phyloP scores from a whole-genome alignment of 805 yeast genomes.

The Metschnikowia borealis region DNA sequence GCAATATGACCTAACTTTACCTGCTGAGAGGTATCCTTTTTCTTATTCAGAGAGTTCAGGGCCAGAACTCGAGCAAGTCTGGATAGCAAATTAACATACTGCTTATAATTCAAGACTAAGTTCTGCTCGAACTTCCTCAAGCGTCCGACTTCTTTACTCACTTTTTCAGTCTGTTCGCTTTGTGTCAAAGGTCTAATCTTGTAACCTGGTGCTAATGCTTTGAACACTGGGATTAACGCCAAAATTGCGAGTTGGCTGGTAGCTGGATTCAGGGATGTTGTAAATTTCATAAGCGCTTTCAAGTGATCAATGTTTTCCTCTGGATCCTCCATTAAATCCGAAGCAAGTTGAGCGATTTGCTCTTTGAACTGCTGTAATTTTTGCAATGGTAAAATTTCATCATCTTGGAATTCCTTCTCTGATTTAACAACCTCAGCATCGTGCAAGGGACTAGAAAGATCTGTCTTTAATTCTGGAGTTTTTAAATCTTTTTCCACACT shows the following conservation, averaged over 20 bases:
- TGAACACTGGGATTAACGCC: slow-evolving; percentile 81
- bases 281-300: slow-evolving; percentile 65
- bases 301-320: slow-evolving; percentile 72
- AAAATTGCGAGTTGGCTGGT: slow-evolving; percentile 69
- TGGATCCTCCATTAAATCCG: slow-evolving; percentile 77
- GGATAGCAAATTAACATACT: slow-evolving; percentile 56
- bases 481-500: slow-evolving; percentile 3
- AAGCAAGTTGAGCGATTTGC: slow-evolving; percentile 78
- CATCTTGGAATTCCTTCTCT: slow-evolving; percentile 1
- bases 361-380: slow-evolving; percentile 64
- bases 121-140: slow-evolving; percentile 78
- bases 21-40: slow-evolving; percentile 28
- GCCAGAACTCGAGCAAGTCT: slow-evolving; percentile 37
- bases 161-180: slow-evolving; percentile 74
- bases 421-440: not conserved
- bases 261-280: slow-evolving; percentile 60
- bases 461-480: not conserved
- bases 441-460: not conserved
- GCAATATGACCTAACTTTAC: slow-evolving; percentile 54
- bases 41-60: slow-evolving; percentile 35
- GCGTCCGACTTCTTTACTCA: slow-evolving; percentile 74
- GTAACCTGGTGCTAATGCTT: slow-evolving; percentile 83
- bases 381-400: slow-evolving; percentile 45
- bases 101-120: slow-evolving; percentile 63
- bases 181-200: slow-evolving; percentile 80